Conservation (phyloP, 768 basidiomycete genomes). For the Naganishia randhawae region DNA sequence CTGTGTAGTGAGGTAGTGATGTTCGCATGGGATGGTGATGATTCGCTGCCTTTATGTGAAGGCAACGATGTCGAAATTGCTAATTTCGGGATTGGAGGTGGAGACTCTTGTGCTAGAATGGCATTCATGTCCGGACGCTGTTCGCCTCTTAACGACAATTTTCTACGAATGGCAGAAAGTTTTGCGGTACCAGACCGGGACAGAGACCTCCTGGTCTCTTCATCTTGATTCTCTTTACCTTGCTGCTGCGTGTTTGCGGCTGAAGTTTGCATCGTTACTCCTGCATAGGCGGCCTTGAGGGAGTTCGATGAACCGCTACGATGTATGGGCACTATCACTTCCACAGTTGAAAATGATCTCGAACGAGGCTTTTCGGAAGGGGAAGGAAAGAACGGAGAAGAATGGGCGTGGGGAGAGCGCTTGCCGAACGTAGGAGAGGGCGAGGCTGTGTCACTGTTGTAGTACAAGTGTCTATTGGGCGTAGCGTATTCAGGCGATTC, state of each 20-base stretch:
- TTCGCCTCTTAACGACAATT: constrained; percentile 7
- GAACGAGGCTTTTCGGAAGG: neutral
- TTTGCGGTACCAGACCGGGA: constrained; percentile 3
- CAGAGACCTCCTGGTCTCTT: neutral
- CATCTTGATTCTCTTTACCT: neutral
- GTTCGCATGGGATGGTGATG: neutral
- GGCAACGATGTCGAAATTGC: neutral
- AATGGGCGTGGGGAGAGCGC: neutral
- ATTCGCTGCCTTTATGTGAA: neutral
- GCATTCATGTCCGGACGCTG: constrained; percentile 6
- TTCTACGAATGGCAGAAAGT: constrained; percentile 10
- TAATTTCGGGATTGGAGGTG: constrained; percentile 3
- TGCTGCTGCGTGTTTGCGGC: neutral
- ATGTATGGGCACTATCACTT: constrained; percentile 25
- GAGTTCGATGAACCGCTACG: constrained; percentile 17
- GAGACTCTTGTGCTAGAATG: neutral
- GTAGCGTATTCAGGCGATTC: neutral
- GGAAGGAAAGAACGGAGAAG: constrained; percentile 21
- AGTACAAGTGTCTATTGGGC: neutral
- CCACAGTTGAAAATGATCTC: constrained; percentile 15
- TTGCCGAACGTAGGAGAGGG: constrained; percentile 1
- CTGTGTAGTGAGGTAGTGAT: neutral
- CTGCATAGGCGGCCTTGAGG: constrained; percentile 15
- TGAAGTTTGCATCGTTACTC: neutral
- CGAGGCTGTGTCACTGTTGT: neutral